Evolutionary conservation across 2,329 filamentous ascomycete species (phyloP), one percentile per base, ranked within the genome.

Genomic region (Diaporthe eres): DNA sequence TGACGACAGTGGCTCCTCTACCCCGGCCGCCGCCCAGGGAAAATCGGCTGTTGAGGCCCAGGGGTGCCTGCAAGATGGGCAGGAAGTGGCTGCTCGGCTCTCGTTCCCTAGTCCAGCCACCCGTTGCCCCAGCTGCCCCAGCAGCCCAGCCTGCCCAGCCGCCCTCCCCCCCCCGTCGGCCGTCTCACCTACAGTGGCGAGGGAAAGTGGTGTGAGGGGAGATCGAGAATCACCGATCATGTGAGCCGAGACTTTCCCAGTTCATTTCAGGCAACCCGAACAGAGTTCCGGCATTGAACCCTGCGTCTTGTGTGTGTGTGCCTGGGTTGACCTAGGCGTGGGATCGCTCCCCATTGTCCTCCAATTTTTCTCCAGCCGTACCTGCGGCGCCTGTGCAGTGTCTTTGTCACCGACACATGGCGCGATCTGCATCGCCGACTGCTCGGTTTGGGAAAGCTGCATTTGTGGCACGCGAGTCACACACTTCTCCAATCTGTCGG

Each of bases 391-490:
- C 19, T 37, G 19, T 47, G 28, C 63, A 49, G 44, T n/a, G 47
- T 28, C 44, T 51, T 51, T 49, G 61, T 37, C 44, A 67, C 63
- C 44, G 44, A 67, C 44, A 67, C 61, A 49, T 51, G 63, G 22
- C 31, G 63, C 31, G 63, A 70, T 70, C 47, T 53, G 65, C 65
- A 70, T 7, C 22, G 15, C 47, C n/a, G n/a, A 42, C 65, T 70
- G 31, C 65, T 70, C 49, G 22, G 13, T 53, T 55, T 39, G 34
- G 65, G 65, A 42, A 55, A 49, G 65, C 65, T 70, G 65, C 65
- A 55, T 70, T 55, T 55, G 65, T 42, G 65, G 65, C 65, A 70
- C 65, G 65, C 49, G 65, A 70, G 65, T 70, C 65, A 70, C 65
- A 68, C 65, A 68, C 65, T 22, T 22, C 39, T 70, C 65, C 65